phyloP scores from a whole-genome alignment of 2,329 filamentous ascomycete genomes.

The Fusarium sp. region DNA sequence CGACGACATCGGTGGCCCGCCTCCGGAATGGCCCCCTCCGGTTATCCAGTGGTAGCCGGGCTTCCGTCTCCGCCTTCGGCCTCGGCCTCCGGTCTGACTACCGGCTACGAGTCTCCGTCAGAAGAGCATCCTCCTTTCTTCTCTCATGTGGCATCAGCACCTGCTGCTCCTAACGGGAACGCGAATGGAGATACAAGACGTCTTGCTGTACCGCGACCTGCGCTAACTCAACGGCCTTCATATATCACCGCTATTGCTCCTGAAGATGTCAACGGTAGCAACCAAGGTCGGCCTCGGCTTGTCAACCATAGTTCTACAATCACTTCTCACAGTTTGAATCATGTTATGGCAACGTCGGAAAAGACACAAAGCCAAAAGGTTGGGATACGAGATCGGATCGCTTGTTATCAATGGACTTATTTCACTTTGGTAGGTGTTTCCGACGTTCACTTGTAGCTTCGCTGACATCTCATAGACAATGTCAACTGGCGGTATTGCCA shows the following conservation, averaged over 20 bases:
- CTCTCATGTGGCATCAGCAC: constrained; percentile 21
- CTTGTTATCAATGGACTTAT: constrained; percentile 76
- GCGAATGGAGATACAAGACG: not conserved
- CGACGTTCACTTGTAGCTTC: not conserved
- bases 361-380: constrained; percentile 49
- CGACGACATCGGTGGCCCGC: constrained; percentile 58
- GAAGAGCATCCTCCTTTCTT: constrained; percentile 50
- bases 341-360: constrained; percentile 50
- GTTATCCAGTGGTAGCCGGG: constrained; percentile 45
- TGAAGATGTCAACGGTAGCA: not conserved
- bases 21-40: constrained; percentile 51
- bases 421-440: constrained; percentile 66
- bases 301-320: constrained; percentile 27
- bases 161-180: not conserved
- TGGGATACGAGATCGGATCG: constrained; percentile 62
- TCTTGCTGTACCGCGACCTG: constrained; percentile 19
- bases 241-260: constrained; percentile 29
- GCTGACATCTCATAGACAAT: constrained; percentile 46
- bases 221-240: constrained; percentile 31
- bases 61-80: constrained; percentile 18
- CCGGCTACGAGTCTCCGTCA: constrained; percentile 54
- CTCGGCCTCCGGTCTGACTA: constrained; percentile 6
- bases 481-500: constrained; percentile 68
- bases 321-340: constrained; percentile 45
- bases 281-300: constrained; percentile 15